A percentile compares a stretch with the other conserved stretches of the same genome.
phyloP scores from a whole-genome alignment of 805 yeast species.

The Cyberlindnera xylosilytica region DNA sequence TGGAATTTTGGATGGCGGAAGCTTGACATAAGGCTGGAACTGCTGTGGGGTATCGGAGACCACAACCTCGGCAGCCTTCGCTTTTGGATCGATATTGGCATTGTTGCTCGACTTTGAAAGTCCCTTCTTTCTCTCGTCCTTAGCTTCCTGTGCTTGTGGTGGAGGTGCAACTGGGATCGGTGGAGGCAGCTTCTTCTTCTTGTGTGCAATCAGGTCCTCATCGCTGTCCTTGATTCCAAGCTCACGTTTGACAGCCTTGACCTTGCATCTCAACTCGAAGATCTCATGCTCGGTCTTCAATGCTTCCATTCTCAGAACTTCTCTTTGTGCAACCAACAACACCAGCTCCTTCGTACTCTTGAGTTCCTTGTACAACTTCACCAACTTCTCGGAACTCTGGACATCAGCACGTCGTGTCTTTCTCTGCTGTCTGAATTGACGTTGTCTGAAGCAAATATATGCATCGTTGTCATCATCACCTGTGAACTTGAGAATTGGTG shows the following conservation, averaged over 20 bases:
- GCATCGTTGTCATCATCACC: conserved; percentile 94
- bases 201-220: conserved; percentile 75
- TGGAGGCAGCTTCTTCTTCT: conserved; percentile 49
- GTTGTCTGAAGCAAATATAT: conserved; percentile 89
- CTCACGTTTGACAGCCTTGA: conserved; percentile 71
- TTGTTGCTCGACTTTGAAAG: conserved; percentile 18
- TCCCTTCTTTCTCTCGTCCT: conserved; percentile 19
- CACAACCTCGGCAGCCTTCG: conserved; percentile 14
- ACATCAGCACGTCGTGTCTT: conserved; percentile 94
- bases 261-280: conserved; percentile 68
- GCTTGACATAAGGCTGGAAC: conserved; percentile 74
- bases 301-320: conserved; percentile 56
- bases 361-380: conserved; percentile 71
- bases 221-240: conserved; percentile 81
- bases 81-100: conserved; percentile 15
- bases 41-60: conserved; percentile 27
- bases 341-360: conserved; percentile 70
- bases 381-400: conserved; percentile 80
- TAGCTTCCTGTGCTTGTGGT: conserved; percentile 2
- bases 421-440: conserved; percentile 93
- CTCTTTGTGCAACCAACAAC: conserved; percentile 71
- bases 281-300: conserved; percentile 61
- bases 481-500: conserved; percentile 72
- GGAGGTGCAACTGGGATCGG: conserved; percentile 1
- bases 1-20: conserved; percentile 90